Base-by-base conservation (phyloP, 208 protist species). In the Leishmania turanica region DNA sequence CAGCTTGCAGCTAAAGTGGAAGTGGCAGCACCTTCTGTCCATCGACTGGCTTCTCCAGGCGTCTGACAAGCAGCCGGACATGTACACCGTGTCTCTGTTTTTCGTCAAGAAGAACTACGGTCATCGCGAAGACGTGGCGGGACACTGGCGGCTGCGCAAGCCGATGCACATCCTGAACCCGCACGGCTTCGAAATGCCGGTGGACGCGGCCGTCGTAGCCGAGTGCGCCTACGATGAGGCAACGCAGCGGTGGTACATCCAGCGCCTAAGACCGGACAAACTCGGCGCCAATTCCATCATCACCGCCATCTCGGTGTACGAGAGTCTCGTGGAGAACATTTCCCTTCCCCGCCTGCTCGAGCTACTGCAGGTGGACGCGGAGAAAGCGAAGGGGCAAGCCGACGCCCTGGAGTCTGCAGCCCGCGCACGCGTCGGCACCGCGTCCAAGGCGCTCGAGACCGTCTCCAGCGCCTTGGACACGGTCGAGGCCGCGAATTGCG, bases 1-100 rank as follows among this genome's bases (percentile, higher is more conserved):
- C 80, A 85, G 83, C 72, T 78, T 54, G 8, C 93, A 96, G 77
- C 47, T 95, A 51, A 96, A 96, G 84, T 96, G 93, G 93, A 96
- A 96, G 82, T 96, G 93, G 92, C 89, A 78, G 47, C 82, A 85
- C 31, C 85, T 92, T 56, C 84, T 96, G 37, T 95, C 93, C 42
- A 90, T 96, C 27, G 93, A 96, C 80, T 96, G 88, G 89, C 86
- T 88, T 77, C 34, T 86, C 62, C 82, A 64, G 37, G 87, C 86
- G 11, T 74, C 83, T 19, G 81, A 81, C 60, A 84, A 87, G 54
- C 49, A 75, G 34, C 65, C 78, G 0, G 82, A 86, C 71, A 45
- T 85, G 51, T 93, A 91, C 82, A 69, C 83, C 9, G 88, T 93
- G 19, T 90, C 85, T 37, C 79, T 92, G n/a, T 93, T 91, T 81